phyloP scores from a whole-genome alignment of 1,139 yeast species.

The Wickerhamomyces sp. region DNA sequence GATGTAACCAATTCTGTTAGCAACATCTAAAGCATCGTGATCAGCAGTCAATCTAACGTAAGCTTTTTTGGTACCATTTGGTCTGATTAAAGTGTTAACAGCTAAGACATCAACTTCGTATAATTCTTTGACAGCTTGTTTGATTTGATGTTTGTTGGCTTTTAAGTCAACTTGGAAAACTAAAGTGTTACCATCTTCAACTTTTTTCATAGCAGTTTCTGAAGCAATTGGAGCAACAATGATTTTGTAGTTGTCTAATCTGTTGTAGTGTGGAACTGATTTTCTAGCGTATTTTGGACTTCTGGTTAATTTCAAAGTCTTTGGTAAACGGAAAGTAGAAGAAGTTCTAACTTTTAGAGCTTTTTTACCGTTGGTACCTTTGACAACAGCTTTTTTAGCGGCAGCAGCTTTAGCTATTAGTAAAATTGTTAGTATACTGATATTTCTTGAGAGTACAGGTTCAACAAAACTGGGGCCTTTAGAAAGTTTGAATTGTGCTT shows the following conservation, averaged over 20 bases:
- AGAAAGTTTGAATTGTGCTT: too few relatives aligned
- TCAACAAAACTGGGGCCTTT: too few relatives aligned
- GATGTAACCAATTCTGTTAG: conserved; percentile 99
- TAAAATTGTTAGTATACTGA: conserved; percentile 17
- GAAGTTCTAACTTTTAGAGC: conserved; percentile 90
- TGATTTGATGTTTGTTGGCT: conserved; percentile 98
- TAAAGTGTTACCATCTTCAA: conserved; percentile 98
- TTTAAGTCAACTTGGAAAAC: conserved; percentile 97
- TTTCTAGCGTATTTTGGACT: conserved; percentile 93
- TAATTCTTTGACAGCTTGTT: conserved; percentile 96
- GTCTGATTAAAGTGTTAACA: conserved; percentile 96
- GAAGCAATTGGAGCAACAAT: conserved; percentile 94
- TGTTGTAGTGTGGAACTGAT: conserved; percentile 96
- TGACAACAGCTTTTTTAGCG: conserved; percentile 98
- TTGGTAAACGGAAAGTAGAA: conserved; percentile 96
- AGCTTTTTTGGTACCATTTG: conserved; percentile 99
- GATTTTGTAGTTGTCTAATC: conserved; percentile 95
- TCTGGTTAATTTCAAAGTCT: conserved; percentile 92
- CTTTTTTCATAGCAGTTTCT: conserved; percentile 99
- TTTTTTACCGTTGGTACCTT: conserved; percentile 94
- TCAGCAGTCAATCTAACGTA: conserved; percentile 98
- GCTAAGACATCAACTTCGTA: conserved; percentile 93
- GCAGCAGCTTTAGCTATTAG: conserved; percentile 74
- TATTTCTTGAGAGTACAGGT: not conserved
- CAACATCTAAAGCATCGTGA: conserved; percentile 99